Percentiles rank a stretch among this genome's conserved stretches.
Evolutionary conservation across 2,329 filamentous ascomycete genomes (phyloP).

Genomic region (Trichoderma sp.): DNA sequence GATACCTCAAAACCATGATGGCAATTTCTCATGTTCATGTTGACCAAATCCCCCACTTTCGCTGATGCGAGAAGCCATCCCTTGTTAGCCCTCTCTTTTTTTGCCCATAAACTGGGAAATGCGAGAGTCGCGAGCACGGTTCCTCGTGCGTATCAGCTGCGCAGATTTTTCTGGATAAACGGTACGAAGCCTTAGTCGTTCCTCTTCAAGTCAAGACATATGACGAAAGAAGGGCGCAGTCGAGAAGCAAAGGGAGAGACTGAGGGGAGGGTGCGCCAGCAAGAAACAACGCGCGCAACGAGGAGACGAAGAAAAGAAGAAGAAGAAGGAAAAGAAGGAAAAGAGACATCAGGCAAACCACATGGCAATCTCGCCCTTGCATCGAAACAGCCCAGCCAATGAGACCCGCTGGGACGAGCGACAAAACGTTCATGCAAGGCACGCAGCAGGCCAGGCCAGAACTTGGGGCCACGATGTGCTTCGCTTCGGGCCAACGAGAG

Average conservation of each 20-base stretch:
- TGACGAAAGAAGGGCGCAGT: too few species aligned
- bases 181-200: neutral
- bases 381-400: constrained; percentile 19
- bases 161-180: neutral
- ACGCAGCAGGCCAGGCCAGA: constrained; percentile 11
- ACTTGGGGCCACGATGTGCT: neutral
- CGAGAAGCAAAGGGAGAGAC: neutral
- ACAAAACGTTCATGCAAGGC: constrained; percentile 25
- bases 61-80: too few species aligned
- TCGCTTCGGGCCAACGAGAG: constrained; percentile 11
- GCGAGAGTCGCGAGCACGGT: neutral
- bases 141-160: neutral
- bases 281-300: neutral
- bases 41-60: too few species aligned
- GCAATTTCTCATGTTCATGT: too few species aligned
- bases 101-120: neutral
- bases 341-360: neutral
- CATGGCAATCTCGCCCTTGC: constrained; percentile 25
- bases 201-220: too few species aligned
- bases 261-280: neutral
- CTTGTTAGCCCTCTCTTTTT: neutral
- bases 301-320: neutral
- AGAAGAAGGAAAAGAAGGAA: too few species aligned
- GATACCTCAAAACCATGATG: too few species aligned
- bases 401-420: constrained; percentile 10